Evolutionary conservation across 306 rosid genomes (phyloP).

Genomic region (Malus sylvestris): DNA sequence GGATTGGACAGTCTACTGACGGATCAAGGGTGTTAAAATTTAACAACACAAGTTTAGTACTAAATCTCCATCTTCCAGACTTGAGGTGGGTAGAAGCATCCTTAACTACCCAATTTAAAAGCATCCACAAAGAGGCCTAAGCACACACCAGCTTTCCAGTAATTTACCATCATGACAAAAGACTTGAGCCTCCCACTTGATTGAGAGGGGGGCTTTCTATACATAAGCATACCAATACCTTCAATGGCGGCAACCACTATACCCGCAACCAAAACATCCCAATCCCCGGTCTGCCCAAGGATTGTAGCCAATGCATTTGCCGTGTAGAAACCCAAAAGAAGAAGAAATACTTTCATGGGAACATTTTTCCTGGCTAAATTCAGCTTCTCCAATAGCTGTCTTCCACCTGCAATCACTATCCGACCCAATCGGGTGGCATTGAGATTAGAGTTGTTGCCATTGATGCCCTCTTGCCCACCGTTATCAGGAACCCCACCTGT

Average conservation of each 20-base stretch:
- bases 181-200: constrained; percentile 62
- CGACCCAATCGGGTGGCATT: constrained; percentile 88
- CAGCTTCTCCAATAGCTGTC: constrained; percentile 72
- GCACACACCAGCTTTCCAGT: constrained; percentile 98
- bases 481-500: constrained; percentile 64
- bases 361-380: constrained; percentile 77
- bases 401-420: constrained; percentile 77
- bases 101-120: constrained; percentile 83
- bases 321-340: constrained; percentile 95
- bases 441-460: constrained; percentile 47
- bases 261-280: constrained; percentile 98
- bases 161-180: constrained; percentile 67
- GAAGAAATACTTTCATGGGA: constrained; percentile 80
- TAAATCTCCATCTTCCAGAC: background rate
- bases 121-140: constrained; percentile 97
- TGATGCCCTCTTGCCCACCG: constrained; percentile 52
- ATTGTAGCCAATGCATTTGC: constrained; percentile 94
- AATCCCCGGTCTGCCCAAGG: constrained; percentile 95
- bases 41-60: background rate
- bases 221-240: constrained; percentile 90
- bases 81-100: background rate
- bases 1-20: background rate
- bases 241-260: constrained; percentile 90
- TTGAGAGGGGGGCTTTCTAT: constrained; percentile 49
- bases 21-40: background rate